These are phyloP conservation scores for Papilionanthe hybrid DNA, from an alignment of 116 monocot species.

Conservation along the genomic window DNA sequence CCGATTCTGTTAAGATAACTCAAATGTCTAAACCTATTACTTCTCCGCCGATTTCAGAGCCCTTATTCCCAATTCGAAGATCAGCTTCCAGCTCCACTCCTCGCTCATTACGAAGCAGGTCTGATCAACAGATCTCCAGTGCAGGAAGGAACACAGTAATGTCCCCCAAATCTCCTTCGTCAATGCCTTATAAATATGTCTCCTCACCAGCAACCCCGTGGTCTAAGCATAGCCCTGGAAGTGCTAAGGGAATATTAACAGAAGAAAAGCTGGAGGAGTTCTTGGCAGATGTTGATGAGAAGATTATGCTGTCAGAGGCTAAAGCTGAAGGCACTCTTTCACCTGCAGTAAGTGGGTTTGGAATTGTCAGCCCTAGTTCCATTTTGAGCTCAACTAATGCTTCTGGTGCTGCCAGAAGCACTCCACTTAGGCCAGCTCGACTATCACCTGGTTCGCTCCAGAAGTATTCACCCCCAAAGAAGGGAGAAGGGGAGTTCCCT, in stretches of 20 bases:
- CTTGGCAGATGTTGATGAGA: constrained; percentile 62
- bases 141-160: constrained; percentile 25
- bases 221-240: constrained; percentile 48
- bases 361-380: constrained; percentile 54
- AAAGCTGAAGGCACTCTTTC: constrained; percentile 35
- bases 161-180: constrained; percentile 22
- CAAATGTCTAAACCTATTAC: constrained; percentile 27
- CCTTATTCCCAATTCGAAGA: constrained; percentile 67
- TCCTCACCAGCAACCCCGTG: constrained; percentile 56
- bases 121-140: constrained; percentile 28
- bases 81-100: constrained; percentile 48
- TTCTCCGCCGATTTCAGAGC: constrained; percentile 23
- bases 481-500: constrained; percentile 83
- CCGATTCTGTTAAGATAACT: constrained; percentile 30
- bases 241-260: constrained; percentile 75
- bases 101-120: constrained; percentile 24
- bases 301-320: constrained; percentile 43
- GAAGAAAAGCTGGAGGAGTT: constrained; percentile 83
- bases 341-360: constrained; percentile 39
- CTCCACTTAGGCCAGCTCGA: constrained; percentile 76
- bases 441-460: constrained; percentile 88
- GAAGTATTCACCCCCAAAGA: constrained; percentile 82
- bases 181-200: constrained; percentile 15
- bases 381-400: constrained; percentile 35
- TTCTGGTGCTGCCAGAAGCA: constrained; percentile 65